phyloP scores from a whole-genome alignment of 306 rosid species.

The Lablab purpureus region DNA sequence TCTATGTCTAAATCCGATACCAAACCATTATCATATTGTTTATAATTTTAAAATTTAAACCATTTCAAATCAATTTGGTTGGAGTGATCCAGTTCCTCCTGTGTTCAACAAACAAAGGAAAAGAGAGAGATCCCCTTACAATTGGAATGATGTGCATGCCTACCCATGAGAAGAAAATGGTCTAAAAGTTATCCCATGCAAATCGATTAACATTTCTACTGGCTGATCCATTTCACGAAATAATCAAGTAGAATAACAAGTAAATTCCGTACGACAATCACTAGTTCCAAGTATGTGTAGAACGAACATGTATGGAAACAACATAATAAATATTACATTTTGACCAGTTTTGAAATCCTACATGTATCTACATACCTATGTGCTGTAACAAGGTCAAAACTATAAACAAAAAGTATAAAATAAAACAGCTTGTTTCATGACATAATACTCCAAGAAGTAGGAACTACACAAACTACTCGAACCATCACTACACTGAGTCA shows the following conservation, averaged over 20 bases:
- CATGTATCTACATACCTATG: slow-evolving; percentile 50
- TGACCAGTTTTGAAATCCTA: slow-evolving; percentile 48
- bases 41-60: background rate
- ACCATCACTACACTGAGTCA: slow-evolving; percentile 47
- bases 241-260: background rate
- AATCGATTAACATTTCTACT: background rate
- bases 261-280: background rate
- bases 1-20: too few relatives aligned
- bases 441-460: slow-evolving; percentile 30
- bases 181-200: background rate
- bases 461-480: slow-evolving; percentile 18
- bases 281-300: slow-evolving; percentile 17
- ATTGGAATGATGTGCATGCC: background rate
- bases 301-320: background rate
- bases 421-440: slow-evolving; percentile 36
- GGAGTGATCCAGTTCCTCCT: too few relatives aligned
- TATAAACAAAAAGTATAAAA: slow-evolving; percentile 28
- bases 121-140: too few relatives aligned
- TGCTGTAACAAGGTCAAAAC: slow-evolving; percentile 45
- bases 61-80: too few relatives aligned
- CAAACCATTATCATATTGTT: background rate
- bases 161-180: slow-evolving; percentile 2
- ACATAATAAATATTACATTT: slow-evolving; percentile 41
- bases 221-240: background rate
- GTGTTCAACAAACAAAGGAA: background rate